Evolutionary conservation across 768 basidiomycete species (phyloP).

Genomic region (Podaxis pistillaris): DNA sequence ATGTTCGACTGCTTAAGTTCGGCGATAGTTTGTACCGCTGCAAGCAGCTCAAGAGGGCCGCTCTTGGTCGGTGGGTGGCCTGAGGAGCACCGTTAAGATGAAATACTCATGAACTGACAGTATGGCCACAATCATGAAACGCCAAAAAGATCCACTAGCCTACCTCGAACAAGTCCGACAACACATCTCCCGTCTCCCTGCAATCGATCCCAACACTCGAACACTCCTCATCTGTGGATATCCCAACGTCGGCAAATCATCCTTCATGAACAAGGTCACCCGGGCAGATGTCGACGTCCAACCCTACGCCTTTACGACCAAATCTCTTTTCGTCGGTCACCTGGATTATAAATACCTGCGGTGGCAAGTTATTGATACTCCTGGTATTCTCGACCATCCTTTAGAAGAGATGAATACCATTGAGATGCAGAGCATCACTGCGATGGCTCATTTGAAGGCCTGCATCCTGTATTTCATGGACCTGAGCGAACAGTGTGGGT

Average conservation of each 20-base stretch:
- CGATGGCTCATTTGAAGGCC: slow-evolving; percentile 91
- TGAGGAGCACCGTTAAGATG: neutral
- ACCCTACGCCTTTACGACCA: slow-evolving; percentile 99
- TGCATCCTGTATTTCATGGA: slow-evolving; percentile 99
- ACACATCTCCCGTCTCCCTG: slow-evolving; percentile 97
- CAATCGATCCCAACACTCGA: slow-evolving; percentile 97
- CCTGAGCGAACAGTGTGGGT: slow-evolving; percentile 96
- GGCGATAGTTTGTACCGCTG: slow-evolving; percentile 97
- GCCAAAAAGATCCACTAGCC: slow-evolving; percentile 97
- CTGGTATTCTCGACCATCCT: slow-evolving; percentile 96
- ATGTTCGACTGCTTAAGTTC: slow-evolving; percentile 94
- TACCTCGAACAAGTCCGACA: slow-evolving; percentile 99
- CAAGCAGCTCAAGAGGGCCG: slow-evolving; percentile 97
- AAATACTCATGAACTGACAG: slow-evolving; percentile 34
- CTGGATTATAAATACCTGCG: slow-evolving; percentile 98
- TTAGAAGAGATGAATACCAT: slow-evolving; percentile 99
- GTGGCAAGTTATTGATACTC: slow-evolving; percentile 99
- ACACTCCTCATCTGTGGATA: slow-evolving; percentile 98
- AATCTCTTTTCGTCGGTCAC: slow-evolving; percentile 97
- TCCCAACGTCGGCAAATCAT: slow-evolving; percentile 99
- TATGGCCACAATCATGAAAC: slow-evolving; percentile 98
- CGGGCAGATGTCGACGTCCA: slow-evolving; percentile 99
- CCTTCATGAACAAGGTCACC: slow-evolving; percentile 99
- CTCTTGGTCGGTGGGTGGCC: slow-evolving; percentile 83
- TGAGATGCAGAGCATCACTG: slow-evolving; percentile 99